These are phyloP conservation scores for Odonthalia washingtoniensis DNA, from an alignment of 31 red algal genomes.

Conservation along the genomic window DNA sequence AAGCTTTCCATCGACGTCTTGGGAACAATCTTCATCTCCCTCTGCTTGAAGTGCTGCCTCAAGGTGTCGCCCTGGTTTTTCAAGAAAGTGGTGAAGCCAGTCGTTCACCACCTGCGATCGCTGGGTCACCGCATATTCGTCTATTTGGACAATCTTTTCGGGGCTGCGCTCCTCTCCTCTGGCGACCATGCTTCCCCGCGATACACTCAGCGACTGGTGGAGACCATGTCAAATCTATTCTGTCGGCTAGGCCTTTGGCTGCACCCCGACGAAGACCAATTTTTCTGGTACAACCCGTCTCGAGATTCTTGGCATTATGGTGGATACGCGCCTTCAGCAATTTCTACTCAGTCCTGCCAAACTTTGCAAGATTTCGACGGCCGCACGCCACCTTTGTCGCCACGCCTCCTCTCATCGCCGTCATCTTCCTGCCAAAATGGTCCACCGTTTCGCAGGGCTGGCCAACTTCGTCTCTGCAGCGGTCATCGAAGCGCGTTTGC, in stretches of 20 bases:
- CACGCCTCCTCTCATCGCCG: conserved; percentile 18
- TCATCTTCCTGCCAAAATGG: not conserved
- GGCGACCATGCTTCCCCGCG: not conserved
- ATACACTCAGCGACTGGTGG: conserved; percentile 20
- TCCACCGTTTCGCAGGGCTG: conserved; percentile 29
- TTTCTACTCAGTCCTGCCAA: conserved; percentile 12
- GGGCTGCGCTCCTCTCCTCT: not conserved
- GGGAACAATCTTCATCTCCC: conserved; percentile 11
- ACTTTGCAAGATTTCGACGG: conserved; percentile 5
- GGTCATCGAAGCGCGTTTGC: conserved; percentile 28
- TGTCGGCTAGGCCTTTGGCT: conserved; percentile 18
- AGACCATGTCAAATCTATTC: conserved; percentile 1
- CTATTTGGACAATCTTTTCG: conserved; percentile 48
- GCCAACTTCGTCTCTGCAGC: conserved; percentile 17
- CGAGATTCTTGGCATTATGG: conserved; percentile 48
- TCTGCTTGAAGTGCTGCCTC: conserved; percentile 40
- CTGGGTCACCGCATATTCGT: conserved; percentile 40
- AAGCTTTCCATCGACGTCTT: conserved; percentile 6
- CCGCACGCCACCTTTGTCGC: conserved; percentile 5
- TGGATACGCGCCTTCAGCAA: conserved; percentile 17
- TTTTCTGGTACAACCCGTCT: conserved; percentile 15
- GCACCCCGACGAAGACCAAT: conserved; percentile 9
- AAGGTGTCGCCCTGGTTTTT: conserved; percentile 27
- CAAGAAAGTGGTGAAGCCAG: conserved; percentile 38
- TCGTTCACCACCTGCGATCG: too few relatives aligned